Evolutionary conservation across 2,329 filamentous ascomycete genomes (phyloP).

Genomic region (Xylaria arbuscula): DNA sequence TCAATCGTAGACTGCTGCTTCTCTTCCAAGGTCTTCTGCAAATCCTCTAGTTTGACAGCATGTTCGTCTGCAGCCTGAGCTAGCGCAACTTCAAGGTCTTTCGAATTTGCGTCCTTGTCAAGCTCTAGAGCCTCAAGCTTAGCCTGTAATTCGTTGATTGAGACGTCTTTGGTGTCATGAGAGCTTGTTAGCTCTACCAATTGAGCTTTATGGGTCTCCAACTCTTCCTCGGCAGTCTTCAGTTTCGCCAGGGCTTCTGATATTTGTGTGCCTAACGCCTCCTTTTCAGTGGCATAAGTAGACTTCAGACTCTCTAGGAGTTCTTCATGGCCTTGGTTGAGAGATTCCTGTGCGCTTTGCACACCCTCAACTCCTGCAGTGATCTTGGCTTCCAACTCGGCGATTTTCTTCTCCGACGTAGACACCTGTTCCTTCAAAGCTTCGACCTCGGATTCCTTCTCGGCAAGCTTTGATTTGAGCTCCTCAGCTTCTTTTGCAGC

Average conservation of each 20-base stretch:
- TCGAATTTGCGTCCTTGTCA: constrained; percentile 54
- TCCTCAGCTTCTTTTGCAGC: constrained; percentile 68
- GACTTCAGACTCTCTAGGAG: constrained; percentile 62
- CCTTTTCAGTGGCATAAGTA: constrained; percentile 62
- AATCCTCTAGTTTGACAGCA: constrained; percentile 59
- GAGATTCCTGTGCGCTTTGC: constrained; percentile 55
- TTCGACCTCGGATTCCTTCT: constrained; percentile 68
- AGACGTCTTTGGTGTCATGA: constrained; percentile 61
- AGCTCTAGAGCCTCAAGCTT: constrained; percentile 61
- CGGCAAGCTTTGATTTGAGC: constrained; percentile 68
- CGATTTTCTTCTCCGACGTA: constrained; percentile 65
- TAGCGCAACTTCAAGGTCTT: constrained; percentile 54
- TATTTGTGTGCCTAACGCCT: constrained; percentile 60
- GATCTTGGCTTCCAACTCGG: constrained; percentile 64
- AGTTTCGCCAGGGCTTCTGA: constrained; percentile 64
- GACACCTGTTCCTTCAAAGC: constrained; percentile 67
- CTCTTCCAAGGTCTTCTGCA: constrained; percentile 61
- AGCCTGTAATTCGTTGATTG: constrained; percentile 61
- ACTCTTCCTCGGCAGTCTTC: constrained; percentile 61
- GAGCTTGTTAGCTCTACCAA: constrained; percentile 60
- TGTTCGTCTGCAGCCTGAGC: constrained; percentile 60
- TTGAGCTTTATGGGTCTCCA: constrained; percentile 62
- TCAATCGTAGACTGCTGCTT: constrained; percentile 63
- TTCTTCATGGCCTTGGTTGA: constrained; percentile 56
- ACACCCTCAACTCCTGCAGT: constrained; percentile 54